These are phyloP conservation scores for Epicoccum nigrum DNA, from an alignment of 2,329 filamentous ascomycete genomes.

Conservation along the genomic window DNA sequence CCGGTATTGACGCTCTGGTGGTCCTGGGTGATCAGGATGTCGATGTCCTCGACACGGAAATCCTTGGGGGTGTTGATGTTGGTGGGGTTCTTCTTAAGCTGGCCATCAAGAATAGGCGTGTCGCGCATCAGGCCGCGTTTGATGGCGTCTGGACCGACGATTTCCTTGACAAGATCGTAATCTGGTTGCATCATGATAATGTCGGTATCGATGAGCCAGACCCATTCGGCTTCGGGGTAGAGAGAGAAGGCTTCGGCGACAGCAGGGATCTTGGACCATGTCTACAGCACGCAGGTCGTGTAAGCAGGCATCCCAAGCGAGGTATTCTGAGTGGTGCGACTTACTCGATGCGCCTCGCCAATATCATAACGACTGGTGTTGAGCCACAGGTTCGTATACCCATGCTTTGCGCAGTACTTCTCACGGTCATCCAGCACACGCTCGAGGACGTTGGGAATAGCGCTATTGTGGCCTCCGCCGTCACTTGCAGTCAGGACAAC, in stretches of 20 bases:
- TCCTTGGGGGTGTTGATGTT: conserved; percentile 36
- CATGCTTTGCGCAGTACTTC: conserved; percentile 46
- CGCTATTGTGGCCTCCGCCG: conserved; percentile 51
- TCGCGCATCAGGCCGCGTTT: conserved; percentile 34
- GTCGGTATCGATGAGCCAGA: conserved; percentile 52
- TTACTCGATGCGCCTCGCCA: conserved; percentile 43
- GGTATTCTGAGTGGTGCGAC: neutral
- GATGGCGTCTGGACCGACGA: conserved; percentile 45
- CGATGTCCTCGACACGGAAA: conserved; percentile 43
- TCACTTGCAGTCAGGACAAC: conserved; percentile 51
- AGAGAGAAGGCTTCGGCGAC: conserved; percentile 49
- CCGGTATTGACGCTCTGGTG: conserved; percentile 51
- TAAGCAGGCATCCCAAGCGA: neutral
- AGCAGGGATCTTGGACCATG: conserved; percentile 52
- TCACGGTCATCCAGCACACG: conserved; percentile 44
- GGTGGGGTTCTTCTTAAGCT: conserved; percentile 35
- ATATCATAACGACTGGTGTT: conserved; percentile 51
- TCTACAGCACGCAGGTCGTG: conserved; percentile 16
- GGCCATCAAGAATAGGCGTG: conserved; percentile 36
- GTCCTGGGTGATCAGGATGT: conserved; percentile 50
- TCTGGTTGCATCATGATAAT: conserved; percentile 50
- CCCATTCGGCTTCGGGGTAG: conserved; percentile 48
- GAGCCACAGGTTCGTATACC: conserved; percentile 49
- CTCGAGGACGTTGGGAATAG: conserved; percentile 46
- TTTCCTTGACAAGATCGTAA: conserved; percentile 37